These are phyloP conservation scores for Coprinopsis marcescibilis DNA, from an alignment of 768 basidiomycete species.

Conservation along the genomic window DNA sequence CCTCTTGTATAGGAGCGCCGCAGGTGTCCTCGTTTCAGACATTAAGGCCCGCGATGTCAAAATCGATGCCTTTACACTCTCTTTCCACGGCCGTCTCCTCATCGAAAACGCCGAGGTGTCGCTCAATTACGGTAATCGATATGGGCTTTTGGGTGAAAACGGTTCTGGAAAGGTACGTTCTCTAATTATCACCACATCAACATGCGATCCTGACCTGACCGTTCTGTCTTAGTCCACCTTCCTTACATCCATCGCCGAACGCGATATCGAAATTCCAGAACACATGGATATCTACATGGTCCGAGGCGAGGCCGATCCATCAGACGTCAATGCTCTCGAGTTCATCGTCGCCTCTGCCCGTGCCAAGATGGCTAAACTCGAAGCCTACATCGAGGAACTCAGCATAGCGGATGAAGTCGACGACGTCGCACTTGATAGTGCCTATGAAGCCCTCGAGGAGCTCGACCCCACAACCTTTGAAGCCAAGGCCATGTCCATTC, in stretches of 20 bases:
- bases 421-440: slow-evolving; percentile 77
- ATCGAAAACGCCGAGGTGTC: slow-evolving; percentile 62
- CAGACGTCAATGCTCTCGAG: slow-evolving; percentile 93
- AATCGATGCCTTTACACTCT: slow-evolving; percentile 91
- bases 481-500: slow-evolving; percentile 89
- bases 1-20: slow-evolving; percentile 60
- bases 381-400: slow-evolving; percentile 90
- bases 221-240: slow-evolving; percentile 73
- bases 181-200: neutral
- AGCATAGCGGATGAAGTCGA: slow-evolving; percentile 87
- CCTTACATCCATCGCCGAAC: slow-evolving; percentile 90
- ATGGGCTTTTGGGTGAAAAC: slow-evolving; percentile 81
- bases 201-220: slow-evolving; percentile 3
- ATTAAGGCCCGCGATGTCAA: slow-evolving; percentile 93
- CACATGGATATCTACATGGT: slow-evolving; percentile 99
- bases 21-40: slow-evolving; percentile 92
- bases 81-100: slow-evolving; percentile 91
- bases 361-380: slow-evolving; percentile 89
- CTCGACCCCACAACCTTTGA: slow-evolving; percentile 95
- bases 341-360: slow-evolving; percentile 92
- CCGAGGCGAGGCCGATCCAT: slow-evolving; percentile 90
- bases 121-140: slow-evolving; percentile 87
- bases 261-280: slow-evolving; percentile 88
- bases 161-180: slow-evolving; percentile 90
- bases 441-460: slow-evolving; percentile 96